phyloP scores from a whole-genome alignment of 2,329 filamentous ascomycete genomes.

The Clarireedia monteithiana region DNA sequence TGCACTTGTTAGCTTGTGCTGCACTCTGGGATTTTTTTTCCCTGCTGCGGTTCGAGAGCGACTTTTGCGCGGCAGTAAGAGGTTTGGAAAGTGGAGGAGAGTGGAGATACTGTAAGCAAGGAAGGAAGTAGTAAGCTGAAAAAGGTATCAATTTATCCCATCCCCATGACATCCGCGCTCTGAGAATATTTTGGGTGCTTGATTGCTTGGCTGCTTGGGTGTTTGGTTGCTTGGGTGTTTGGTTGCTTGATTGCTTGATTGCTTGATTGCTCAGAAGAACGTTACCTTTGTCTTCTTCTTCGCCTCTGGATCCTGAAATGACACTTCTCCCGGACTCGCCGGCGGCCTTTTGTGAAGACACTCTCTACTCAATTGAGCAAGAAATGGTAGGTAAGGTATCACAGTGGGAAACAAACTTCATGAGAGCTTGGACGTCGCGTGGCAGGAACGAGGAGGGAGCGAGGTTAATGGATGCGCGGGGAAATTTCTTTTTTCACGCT shows the following conservation, averaged over 20 bases:
- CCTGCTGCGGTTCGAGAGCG: too few relatives aligned
- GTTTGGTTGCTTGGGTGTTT: not conserved
- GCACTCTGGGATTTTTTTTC: too few relatives aligned
- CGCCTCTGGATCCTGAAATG: too few relatives aligned
- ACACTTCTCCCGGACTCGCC: too few relatives aligned
- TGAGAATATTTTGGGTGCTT: not conserved
- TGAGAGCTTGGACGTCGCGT: constrained; percentile 3
- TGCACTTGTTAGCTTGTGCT: not conserved
- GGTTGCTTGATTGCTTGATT: not conserved
- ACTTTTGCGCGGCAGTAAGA: too few relatives aligned
- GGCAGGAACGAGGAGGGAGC: constrained; percentile 7
- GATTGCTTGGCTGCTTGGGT: not conserved
- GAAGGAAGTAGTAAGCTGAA: not conserved
- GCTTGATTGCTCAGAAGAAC: not conserved
- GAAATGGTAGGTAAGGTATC: not conserved
- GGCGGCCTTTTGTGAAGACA: not conserved
- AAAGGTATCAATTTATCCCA: constrained; percentile 6
- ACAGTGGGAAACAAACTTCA: not conserved
- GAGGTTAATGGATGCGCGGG: not conserved
- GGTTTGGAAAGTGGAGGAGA: not conserved
- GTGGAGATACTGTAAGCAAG: not conserved
- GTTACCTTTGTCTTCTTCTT: not conserved
- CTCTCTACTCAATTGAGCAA: not conserved
- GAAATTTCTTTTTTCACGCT: not conserved
- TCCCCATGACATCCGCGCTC: not conserved